Percentiles rank a stretch among this genome's conserved stretches.
Conservation (phyloP, 2,329 filamentous ascomycete genomes). For the Phaeosphaeria sp. region DNA sequence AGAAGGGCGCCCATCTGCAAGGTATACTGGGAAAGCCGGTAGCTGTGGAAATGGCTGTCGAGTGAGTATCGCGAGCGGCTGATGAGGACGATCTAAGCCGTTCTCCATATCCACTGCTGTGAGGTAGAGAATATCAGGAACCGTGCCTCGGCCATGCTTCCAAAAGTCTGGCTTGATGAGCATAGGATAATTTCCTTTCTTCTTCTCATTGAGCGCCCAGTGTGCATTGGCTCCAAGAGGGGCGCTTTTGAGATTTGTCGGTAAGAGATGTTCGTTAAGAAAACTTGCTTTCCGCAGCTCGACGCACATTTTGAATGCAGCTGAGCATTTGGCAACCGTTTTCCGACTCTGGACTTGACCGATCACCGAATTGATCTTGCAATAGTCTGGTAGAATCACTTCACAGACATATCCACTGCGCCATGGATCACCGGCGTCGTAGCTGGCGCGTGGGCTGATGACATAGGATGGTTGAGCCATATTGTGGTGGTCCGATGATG, state of each 20-base stretch:
- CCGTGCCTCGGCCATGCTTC: constrained; percentile 54
- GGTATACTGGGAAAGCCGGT: constrained; percentile 73
- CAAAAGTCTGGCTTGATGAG: constrained; percentile 79
- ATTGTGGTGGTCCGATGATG: constrained; percentile 57
- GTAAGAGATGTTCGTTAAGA: constrained; percentile 76
- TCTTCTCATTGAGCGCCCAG: constrained; percentile 80
- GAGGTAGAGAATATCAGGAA: constrained; percentile 64
- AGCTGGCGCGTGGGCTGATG: constrained; percentile 46
- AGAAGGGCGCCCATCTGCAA: constrained; percentile 69
- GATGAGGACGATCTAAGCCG: constrained; percentile 65
- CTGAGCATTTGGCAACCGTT: constrained; percentile 81
- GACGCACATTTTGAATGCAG: constrained; percentile 83
- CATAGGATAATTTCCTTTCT: constrained; percentile 77
- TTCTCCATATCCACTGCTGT: constrained; percentile 68
- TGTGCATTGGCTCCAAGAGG: too few relatives aligned
- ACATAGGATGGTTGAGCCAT: constrained; percentile 65
- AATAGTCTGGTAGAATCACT: constrained; percentile 75
- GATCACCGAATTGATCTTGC: constrained; percentile 70
- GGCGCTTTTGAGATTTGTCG: too few relatives aligned
- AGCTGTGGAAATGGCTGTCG: constrained; percentile 68
- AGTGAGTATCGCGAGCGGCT: constrained; percentile 74
- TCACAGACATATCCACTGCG: constrained; percentile 64
- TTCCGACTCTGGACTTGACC: constrained; percentile 74
- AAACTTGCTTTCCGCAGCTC: constrained; percentile 69
- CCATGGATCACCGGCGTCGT: constrained; percentile 10